A percentile compares a stretch with the other conserved stretches of the same genome.
These are phyloP conservation scores for Ganoderma leucocontextum DNA, from an alignment of 1,284 basidiomycete genomes.

Conservation along the genomic window DNA sequence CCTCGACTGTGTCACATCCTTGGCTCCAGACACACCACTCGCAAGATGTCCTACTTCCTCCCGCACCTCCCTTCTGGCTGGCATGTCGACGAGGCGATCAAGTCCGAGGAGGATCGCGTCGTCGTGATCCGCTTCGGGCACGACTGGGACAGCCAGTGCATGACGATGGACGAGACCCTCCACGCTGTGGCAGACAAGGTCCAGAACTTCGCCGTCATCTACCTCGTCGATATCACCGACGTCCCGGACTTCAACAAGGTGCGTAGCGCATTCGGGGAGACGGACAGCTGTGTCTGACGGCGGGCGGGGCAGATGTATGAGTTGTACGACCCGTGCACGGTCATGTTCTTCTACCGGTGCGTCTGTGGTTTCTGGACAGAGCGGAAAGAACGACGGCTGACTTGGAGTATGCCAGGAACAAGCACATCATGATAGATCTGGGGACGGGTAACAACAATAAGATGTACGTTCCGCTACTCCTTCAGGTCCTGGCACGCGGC, in stretches of 20 bases:
- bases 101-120: slow-evolving; percentile 96
- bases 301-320: slow-evolving; percentile 82
- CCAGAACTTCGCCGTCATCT: slow-evolving; percentile 98
- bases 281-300: neutral
- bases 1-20: neutral
- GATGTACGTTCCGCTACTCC: slow-evolving; percentile 68
- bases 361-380: neutral
- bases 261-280: slow-evolving; percentile 33
- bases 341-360: slow-evolving; percentile 98
- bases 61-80: slow-evolving; percentile 94
- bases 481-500: neutral
- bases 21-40: slow-evolving; percentile 8
- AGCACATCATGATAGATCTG: slow-evolving; percentile 99
- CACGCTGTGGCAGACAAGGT: slow-evolving; percentile 94
- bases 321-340: slow-evolving; percentile 93
- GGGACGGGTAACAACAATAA: slow-evolving; percentile 99
- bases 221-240: slow-evolving; percentile 94
- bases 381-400: slow-evolving; percentile 4
- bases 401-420: slow-evolving; percentile 72
- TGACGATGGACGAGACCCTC: slow-evolving; percentile 99
- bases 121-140: slow-evolving; percentile 97
- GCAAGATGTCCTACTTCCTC: slow-evolving; percentile 84
- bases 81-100: slow-evolving; percentile 98
- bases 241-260: slow-evolving; percentile 99
- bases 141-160: slow-evolving; percentile 95